A percentile compares a stretch with the other conserved stretches of the same genome.
Conservation (phyloP, 2,329 filamentous ascomycete species). For the Nemania diffusa region DNA sequence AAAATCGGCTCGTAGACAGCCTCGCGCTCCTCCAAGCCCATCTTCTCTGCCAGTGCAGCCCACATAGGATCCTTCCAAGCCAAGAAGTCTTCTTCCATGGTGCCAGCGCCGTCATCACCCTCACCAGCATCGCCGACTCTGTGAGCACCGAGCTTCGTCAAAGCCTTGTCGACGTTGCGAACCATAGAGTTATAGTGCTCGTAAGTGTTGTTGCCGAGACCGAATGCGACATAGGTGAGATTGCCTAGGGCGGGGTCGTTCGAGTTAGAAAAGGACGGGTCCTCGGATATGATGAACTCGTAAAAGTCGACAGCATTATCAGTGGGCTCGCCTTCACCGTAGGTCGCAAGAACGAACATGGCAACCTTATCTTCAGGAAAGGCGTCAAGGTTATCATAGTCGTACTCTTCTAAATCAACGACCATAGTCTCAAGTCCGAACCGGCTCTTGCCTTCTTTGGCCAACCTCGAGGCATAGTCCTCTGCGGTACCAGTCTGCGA, state of each 20-base stretch:
- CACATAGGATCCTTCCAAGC: constrained; percentile 99
- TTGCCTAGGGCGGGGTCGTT: constrained; percentile 78
- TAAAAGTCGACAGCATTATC: constrained; percentile 99
- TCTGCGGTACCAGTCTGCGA: constrained; percentile 98
- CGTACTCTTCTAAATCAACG: constrained; percentile 96
- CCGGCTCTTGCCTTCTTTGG: constrained; percentile 96
- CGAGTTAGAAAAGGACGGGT: constrained; percentile 81
- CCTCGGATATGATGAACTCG: constrained; percentile 89
- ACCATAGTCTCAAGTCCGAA: constrained; percentile 99
- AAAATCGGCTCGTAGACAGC: constrained; percentile 96
- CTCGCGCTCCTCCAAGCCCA: constrained; percentile 94
- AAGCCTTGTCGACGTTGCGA: constrained; percentile 83
- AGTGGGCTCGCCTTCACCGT: constrained; percentile 97
- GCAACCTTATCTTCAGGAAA: constrained; percentile 90
- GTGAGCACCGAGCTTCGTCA: constrained; percentile 83
- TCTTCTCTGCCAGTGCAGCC: constrained; percentile 81
- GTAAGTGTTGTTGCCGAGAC: constrained; percentile 98
- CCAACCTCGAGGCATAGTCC: constrained; percentile 94
- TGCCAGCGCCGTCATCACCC: constrained; percentile 96
- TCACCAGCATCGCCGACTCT: constrained; percentile 90
- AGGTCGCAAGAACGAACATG: constrained; percentile 96
- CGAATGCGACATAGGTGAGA: constrained; percentile 94
- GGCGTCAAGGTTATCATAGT: constrained; percentile 91
- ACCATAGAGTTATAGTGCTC: constrained; percentile 99
- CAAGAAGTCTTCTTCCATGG: constrained; percentile 99